These are phyloP conservation scores for Diaporthe capsici DNA, from an alignment of 2,329 filamentous ascomycete species.

Conservation along the genomic window DNA sequence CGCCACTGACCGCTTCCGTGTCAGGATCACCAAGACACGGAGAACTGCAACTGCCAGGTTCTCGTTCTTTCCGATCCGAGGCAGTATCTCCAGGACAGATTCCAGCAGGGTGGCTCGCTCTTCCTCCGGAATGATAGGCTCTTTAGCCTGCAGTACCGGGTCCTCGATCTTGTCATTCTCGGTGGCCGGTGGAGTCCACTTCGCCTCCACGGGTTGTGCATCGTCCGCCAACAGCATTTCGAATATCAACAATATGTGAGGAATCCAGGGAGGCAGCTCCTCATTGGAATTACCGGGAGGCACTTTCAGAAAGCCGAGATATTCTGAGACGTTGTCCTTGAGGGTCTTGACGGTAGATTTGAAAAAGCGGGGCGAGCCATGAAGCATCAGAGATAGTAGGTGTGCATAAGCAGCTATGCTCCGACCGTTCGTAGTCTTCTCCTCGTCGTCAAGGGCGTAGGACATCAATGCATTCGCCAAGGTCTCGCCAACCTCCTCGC, in stretches of 20 bases:
- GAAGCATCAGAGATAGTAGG: constrained; percentile 87
- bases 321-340: constrained; percentile 80
- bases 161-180: constrained; percentile 64
- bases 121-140: constrained; percentile 73
- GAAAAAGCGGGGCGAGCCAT: constrained; percentile 84
- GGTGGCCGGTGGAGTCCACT: constrained; percentile 74
- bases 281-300: constrained; percentile 76
- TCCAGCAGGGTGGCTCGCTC: constrained; percentile 81
- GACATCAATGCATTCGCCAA: constrained; percentile 87
- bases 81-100: constrained; percentile 85
- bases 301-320: constrained; percentile 85
- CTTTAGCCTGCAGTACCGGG: constrained; percentile 71
- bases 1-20: constrained; percentile 82
- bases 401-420: constrained; percentile 91
- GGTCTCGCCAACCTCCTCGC: constrained; percentile 84
- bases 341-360: constrained; percentile 80
- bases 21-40: constrained; percentile 89
- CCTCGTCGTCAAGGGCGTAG: constrained; percentile 71
- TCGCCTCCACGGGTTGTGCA: constrained; percentile 80
- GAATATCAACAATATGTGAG: constrained; percentile 88
- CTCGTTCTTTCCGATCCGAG: constrained; percentile 89
- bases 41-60: constrained; percentile 85
- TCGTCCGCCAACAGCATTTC: constrained; percentile 94
- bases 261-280: constrained; percentile 92
- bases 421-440: constrained; percentile 73